Percentiles rank a stretch among this genome's conserved stretches.
phyloP scores from a whole-genome alignment of 208 protist species.

The Acanthamoeba royreba region DNA sequence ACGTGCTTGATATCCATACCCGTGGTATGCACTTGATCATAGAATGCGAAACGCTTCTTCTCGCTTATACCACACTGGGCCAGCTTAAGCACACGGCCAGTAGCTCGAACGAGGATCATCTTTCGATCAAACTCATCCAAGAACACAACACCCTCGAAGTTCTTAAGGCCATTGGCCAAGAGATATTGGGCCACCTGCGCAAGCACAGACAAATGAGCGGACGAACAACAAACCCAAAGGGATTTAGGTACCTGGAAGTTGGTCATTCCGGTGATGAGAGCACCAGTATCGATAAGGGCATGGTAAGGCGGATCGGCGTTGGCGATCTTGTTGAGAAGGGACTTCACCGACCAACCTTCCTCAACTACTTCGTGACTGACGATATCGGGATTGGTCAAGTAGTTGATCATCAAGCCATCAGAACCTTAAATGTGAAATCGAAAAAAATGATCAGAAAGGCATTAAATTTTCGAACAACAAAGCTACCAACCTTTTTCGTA shows the following conservation, averaged over 20 bases:
- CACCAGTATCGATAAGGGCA: slow-evolving; percentile 94
- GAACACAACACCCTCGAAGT: slow-evolving; percentile 93
- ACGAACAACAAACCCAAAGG: not conserved
- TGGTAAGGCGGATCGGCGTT: slow-evolving; percentile 81
- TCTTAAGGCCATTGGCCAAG: slow-evolving; percentile 73
- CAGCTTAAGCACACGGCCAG: slow-evolving; percentile 83
- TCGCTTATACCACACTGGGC: slow-evolving; percentile 89
- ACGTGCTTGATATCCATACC: slow-evolving; percentile 93
- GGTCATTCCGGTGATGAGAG: slow-evolving; percentile 93
- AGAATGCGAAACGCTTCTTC: slow-evolving; percentile 89
- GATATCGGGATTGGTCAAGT: slow-evolving; percentile 86
- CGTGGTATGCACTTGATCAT: slow-evolving; percentile 92
- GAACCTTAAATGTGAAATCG: slow-evolving; percentile 56
- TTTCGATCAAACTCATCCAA: slow-evolving; percentile 89
- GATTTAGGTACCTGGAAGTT: slow-evolving; percentile 78
- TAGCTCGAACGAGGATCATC: slow-evolving; percentile 89
- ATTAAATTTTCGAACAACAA: not conserved
- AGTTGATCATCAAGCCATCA: slow-evolving; percentile 89
- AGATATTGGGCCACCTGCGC: slow-evolving; percentile 85
- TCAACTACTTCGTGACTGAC: slow-evolving; percentile 69
- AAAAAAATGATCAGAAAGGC: not conserved
- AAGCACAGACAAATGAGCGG: not conserved
- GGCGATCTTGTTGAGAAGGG: slow-evolving; percentile 87
- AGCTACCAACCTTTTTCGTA: slow-evolving; percentile 82
- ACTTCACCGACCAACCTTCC: slow-evolving; percentile 85